phyloP scores from a whole-genome alignment of 768 basidiomycete genomes.

The Lentinula lateritia region DNA sequence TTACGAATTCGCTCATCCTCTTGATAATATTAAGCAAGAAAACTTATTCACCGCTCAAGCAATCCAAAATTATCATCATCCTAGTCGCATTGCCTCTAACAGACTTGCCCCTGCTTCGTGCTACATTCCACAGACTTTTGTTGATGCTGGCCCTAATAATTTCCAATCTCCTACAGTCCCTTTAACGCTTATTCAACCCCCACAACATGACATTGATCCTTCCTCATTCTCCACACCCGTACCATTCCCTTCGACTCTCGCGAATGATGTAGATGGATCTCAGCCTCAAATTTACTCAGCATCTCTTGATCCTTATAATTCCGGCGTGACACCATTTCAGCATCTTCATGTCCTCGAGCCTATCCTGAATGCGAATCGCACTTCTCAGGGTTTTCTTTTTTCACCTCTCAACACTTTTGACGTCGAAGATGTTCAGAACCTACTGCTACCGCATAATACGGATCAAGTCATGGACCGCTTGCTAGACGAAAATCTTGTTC shows the following conservation, averaged over 20 bases:
- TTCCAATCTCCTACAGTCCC: not conserved
- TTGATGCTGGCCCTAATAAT: not conserved
- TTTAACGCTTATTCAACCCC: not conserved
- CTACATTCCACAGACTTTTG: not conserved
- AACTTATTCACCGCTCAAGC: not conserved
- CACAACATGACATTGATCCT: not conserved
- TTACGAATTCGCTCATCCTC: not conserved
- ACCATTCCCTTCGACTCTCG: not conserved
- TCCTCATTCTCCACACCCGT: not conserved
- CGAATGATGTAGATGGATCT: not conserved
- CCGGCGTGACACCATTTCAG: constrained; percentile 20
- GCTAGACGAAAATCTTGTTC: constrained; percentile 27
- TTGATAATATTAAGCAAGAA: not conserved
- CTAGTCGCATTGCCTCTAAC: not conserved
- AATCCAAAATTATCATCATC: not conserved
- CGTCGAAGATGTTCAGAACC: not conserved
- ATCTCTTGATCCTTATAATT: not conserved
- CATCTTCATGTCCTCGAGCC: constrained; percentile 28
- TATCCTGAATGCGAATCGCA: constrained; percentile 7
- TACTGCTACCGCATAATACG: not conserved
- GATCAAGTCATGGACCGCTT: constrained; percentile 22
- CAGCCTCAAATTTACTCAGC: not conserved
- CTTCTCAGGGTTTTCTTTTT: not conserved
- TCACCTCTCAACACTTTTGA: not conserved
- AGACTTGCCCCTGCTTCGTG: not conserved